Base-by-base conservation (phyloP, 2,329 filamentous ascomycete species). In the Aureobasidium sp. region DNA sequence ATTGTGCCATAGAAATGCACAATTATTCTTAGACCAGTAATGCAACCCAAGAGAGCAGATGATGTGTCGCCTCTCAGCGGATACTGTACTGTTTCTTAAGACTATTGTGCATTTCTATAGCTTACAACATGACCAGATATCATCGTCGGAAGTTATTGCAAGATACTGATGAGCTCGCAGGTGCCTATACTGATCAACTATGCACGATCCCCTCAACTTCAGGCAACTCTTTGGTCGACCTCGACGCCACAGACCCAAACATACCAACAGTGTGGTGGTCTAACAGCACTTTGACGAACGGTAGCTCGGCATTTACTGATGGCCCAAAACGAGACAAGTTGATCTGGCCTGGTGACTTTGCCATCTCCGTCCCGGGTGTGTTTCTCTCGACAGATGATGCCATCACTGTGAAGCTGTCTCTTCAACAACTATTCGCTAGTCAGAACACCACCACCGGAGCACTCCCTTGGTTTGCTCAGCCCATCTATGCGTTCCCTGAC, bases 261-360 rank as follows among this genome's bases (percentile, higher is more conserved):
- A 29, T 23, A 65, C 72, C 66, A 43, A 68, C 71, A 5, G 69
- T 70, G 2, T 77, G 74, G 75, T 75, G 72, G 33, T 68, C 70
- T 60, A 76, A 76, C 45, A 69, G 66, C 17, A 76, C 75, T 0
- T 73, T 76, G 53, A 70, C 74, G 0, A 72, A 73, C 27, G 73
- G 74, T 0, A 69, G 64, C 0, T 73, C 70, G 13, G 66, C 67
- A 4, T 63, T 77, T 10, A 71, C 73, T 0, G 82, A 85, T 66
- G 83, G 82, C 15, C 80, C 81, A 1, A 85, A 85, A 67, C 75
- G 83, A 33, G 83, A 85, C 65, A 75, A 81, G 9, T 72, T 82
- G 19, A 79, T 85, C 2, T 86, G 82, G 82, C 78, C 83, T 11
- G 83, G 83, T 1, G 84, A 86, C 66, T 81, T 85, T 74, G 77